Evolutionary conservation across 441 rosid species (phyloP).

Genomic region (Jatropha podagrica): DNA sequence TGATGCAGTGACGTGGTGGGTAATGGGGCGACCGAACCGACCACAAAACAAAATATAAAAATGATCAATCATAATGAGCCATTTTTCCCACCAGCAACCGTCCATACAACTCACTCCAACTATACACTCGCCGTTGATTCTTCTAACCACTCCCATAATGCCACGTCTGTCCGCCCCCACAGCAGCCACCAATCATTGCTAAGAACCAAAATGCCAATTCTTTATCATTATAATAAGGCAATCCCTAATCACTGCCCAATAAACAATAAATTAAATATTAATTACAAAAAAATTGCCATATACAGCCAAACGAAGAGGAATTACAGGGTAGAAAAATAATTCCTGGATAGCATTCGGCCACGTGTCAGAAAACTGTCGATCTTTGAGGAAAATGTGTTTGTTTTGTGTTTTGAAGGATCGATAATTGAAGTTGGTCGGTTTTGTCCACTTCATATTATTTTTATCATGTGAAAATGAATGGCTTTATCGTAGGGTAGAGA

Average conservation of each 20-base stretch:
- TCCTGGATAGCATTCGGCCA: conserved; percentile 13
- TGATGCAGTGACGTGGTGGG: conserved; percentile 19
- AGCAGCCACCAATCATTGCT: conserved; percentile 23
- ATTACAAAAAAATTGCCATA: not conserved
- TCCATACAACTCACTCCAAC: conserved; percentile 36
- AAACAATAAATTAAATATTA: not conserved
- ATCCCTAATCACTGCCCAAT: not conserved
- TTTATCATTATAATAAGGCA: not conserved
- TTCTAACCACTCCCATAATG: conserved; percentile 36
- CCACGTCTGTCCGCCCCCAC: conserved; percentile 33
- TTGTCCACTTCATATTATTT: not conserved
- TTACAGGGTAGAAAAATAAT: not conserved
- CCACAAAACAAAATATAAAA: conserved; percentile 9
- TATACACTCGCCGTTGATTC: conserved; percentile 28
- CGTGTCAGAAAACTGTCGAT: conserved; percentile 6
- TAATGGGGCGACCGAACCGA: conserved; percentile 20
- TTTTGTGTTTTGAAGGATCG: not conserved
- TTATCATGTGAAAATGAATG: not conserved
- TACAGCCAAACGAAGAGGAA: not conserved
- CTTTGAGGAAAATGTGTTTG: not conserved
- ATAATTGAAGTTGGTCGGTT: conserved; percentile 1
- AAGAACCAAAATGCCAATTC: not conserved
- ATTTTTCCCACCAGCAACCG: conserved; percentile 38
- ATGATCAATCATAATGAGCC: not conserved
- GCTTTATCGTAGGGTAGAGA: no score